Conservation (phyloP, 768 basidiomycete species). For the Pulveroboletus sp. region DNA sequence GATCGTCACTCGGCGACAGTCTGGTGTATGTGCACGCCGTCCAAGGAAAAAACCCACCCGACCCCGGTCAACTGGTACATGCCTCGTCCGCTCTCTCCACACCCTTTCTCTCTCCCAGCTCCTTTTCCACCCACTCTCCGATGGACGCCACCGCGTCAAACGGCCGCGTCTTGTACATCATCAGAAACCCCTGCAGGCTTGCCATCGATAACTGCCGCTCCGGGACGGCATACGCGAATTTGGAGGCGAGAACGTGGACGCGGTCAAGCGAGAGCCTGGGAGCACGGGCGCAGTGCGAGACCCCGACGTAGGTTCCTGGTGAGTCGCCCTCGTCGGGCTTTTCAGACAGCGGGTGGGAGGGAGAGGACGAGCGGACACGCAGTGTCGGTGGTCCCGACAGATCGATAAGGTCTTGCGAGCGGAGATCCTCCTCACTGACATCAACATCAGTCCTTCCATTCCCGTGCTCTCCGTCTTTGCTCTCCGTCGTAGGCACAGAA, state of each 20-base stretch:
- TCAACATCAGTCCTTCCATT: not conserved
- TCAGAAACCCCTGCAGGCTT: constrained; percentile 54
- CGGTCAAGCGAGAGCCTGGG: constrained; percentile 39
- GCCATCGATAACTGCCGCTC: constrained; percentile 41
- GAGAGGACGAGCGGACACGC: not conserved
- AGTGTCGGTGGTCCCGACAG: constrained; percentile 1
- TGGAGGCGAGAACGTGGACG: constrained; percentile 44
- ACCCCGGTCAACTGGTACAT: no score
- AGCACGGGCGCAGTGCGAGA: constrained; percentile 31
- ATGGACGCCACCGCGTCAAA: constrained; percentile 47
- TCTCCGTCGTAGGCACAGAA: not conserved
- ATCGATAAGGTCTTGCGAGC: constrained; percentile 17
- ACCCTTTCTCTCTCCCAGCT: constrained; percentile 20
- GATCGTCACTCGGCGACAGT: not conserved
- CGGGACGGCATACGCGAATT: constrained; percentile 53
- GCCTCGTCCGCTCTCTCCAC: not conserved
- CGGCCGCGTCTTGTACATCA: constrained; percentile 62
- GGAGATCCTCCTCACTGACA: not conserved
- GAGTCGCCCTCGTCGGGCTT: constrained; percentile 8
- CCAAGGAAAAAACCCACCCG: no score
- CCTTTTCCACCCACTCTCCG: constrained; percentile 47
- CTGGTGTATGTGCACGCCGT: not conserved
- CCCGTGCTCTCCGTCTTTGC: not conserved
- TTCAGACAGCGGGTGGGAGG: constrained; percentile 6
- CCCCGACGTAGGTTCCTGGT: constrained; percentile 5